These are phyloP conservation scores for Nectriaceae sp. DNA, from an alignment of 2,329 filamentous ascomycete genomes.

Conservation along the genomic window DNA sequence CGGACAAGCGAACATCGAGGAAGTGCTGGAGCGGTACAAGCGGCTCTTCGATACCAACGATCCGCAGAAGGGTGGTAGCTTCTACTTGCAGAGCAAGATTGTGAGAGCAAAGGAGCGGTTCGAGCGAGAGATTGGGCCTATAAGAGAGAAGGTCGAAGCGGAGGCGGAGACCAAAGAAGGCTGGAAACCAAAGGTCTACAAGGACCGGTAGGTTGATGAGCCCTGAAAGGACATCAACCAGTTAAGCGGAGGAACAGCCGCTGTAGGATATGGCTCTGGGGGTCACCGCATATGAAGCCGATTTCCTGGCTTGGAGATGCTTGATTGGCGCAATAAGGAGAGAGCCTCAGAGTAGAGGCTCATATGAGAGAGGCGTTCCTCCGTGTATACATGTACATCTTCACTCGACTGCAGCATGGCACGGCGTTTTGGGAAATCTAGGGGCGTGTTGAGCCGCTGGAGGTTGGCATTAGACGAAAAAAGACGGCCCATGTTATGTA, in stretches of 20 bases:
- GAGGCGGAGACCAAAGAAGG: slow-evolving; percentile 82
- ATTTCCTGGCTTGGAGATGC: background rate
- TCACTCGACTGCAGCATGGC: slow-evolving; percentile 57
- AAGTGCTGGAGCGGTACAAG: slow-evolving; percentile 87
- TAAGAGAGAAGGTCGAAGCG: slow-evolving; percentile 68
- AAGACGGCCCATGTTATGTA: slow-evolving; percentile 29
- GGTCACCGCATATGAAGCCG: background rate
- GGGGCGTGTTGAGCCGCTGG: slow-evolving; percentile 31
- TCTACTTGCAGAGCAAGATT: slow-evolving; percentile 98
- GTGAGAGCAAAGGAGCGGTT: slow-evolving; percentile 88
- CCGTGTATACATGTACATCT: slow-evolving; percentile 49
- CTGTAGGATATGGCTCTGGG: slow-evolving; percentile 23
- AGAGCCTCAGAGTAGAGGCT: slow-evolving; percentile 5
- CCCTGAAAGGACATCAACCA: background rate
- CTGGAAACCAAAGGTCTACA: slow-evolving; percentile 94
- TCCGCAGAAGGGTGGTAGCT: slow-evolving; percentile 92
- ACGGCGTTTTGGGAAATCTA: slow-evolving; percentile 46
- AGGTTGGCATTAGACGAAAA: slow-evolving; percentile 34
- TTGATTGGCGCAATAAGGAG: background rate
- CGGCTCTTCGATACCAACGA: slow-evolving; percentile 92
- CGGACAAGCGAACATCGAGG: slow-evolving; percentile 75
- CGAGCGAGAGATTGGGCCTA: slow-evolving; percentile 79
- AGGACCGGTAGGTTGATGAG: slow-evolving; percentile 62
- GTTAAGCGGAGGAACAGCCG: slow-evolving; percentile 2
- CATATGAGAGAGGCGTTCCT: slow-evolving; percentile 16